Base-by-base conservation (phyloP, 805 yeast genomes). In the Candida manassasensis region DNA sequence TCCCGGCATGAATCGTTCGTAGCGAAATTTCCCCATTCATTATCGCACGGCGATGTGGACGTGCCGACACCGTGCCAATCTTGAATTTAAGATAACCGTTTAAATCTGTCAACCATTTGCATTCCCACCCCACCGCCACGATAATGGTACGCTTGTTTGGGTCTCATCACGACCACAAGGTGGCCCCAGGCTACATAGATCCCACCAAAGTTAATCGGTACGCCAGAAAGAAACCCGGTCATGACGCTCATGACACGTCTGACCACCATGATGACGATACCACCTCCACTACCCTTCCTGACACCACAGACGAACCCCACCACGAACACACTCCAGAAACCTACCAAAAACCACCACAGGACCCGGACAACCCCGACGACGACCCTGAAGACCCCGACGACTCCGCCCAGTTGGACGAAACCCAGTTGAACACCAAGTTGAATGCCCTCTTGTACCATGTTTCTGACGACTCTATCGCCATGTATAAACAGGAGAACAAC, bases 361-460 rank as follows among this genome's bases (percentile, higher is more conserved):
- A 32, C 4, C 17, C 22, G 7, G 34, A 31, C 30, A 40, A 25
- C n/a, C 35, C 24, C 11, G 38, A 38, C 8, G 29, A 25, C 19
- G 35, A 39, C 10, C 9, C 21, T 3, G 32, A 38, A 19, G 44
- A 36, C 19, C 41, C 36, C 28, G 45, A 45, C 15, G 52, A 49
- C 29, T 38, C 49, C 10, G 19, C n/a, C 17, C 31, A 27, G 32
- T 34, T 19, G 32, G 37, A 49, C 12, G 61, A 56, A 34, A 67
- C 73, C 1, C 43, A 54, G 36, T 43, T 48, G 30, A 67, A 67
- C 40, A 67, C 73, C 6, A 45, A 60, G 19, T 44, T 57, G 27
- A 67, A 67, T 39, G 65, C 71, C 2, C 42, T 61, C 32, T 42
- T 67, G 12, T 67, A 56, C 40, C 68, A 65, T 42, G 59, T 64